These are phyloP conservation scores for Naganishia sp. DNA, from an alignment of 1,284 basidiomycete genomes.

Conservation along the genomic window DNA sequence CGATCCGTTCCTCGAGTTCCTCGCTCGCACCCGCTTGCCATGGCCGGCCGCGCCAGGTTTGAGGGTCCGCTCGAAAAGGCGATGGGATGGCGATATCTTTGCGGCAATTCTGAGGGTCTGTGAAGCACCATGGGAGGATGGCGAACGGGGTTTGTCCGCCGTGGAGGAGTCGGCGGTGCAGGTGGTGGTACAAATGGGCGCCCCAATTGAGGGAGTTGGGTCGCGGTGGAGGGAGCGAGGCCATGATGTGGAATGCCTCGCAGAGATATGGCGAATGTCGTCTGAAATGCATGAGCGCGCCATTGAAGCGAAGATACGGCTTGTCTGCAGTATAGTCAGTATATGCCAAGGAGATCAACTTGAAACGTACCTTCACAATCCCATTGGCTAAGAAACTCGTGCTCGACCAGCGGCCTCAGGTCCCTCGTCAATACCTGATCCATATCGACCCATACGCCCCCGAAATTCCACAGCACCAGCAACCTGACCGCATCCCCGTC, in stretches of 20 bases:
- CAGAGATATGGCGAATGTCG: slow-evolving; percentile 87
- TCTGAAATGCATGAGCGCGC: slow-evolving; percentile 87
- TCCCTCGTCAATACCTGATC: slow-evolving; percentile 84
- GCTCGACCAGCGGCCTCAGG: slow-evolving; percentile 76
- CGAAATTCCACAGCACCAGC: slow-evolving; percentile 81
- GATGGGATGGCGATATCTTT: slow-evolving; percentile 86
- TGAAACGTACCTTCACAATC: slow-evolving; percentile 80
- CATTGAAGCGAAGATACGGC: slow-evolving; percentile 80
- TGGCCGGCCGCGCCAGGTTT: slow-evolving; percentile 61
- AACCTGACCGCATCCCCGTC: slow-evolving; percentile 85
- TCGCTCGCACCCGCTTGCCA: slow-evolving; percentile 61
- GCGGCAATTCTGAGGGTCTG: slow-evolving; percentile 83
- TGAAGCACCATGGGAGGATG: slow-evolving; percentile 88
- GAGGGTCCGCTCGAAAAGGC: slow-evolving; percentile 71
- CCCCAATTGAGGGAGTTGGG: slow-evolving; percentile 88
- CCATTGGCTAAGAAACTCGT: slow-evolving; percentile 94
- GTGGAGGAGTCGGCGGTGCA: slow-evolving; percentile 77
- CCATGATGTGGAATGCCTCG: slow-evolving; percentile 89
- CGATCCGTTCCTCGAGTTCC: slow-evolving; percentile 64
- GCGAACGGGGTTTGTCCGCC: slow-evolving; percentile 76
- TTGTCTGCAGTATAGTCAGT: slow-evolving; percentile 63
- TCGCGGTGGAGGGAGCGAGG: slow-evolving; percentile 68
- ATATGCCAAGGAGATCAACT: neutral
- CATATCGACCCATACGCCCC: slow-evolving; percentile 95
- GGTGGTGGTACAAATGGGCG: slow-evolving; percentile 78